Base-by-base conservation (phyloP, 1,284 basidiomycete genomes). In the Boletellus dicymbophilus region DNA sequence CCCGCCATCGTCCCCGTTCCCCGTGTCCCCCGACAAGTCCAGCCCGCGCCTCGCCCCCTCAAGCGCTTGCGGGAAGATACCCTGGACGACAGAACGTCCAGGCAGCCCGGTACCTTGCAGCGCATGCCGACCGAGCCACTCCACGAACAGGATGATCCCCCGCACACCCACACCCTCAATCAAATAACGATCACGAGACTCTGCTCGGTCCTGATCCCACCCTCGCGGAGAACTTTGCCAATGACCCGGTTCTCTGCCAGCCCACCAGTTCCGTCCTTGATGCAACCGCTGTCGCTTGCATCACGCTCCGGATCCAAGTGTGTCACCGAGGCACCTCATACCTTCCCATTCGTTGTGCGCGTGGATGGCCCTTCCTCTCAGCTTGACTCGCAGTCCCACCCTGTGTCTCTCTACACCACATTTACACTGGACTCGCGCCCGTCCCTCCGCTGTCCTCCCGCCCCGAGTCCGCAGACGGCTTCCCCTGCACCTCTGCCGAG, bases 1-100 rank as follows among this genome's bases (percentile, higher is more conserved):
- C 83, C 85, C 7, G 81, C 82, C 11, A 74, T 88, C 37, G 69
- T 67, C 16, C 72, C 78, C 5, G 76, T 79, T 20, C 66, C 56
- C 16, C 64, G 61, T 23, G 63, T 73, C 56, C 69, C 72, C 1
- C 72, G 73, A 28, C 80, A 78, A 58, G 66, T 75, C 25, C 77
- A 77, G 56, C 77, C 76, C 23, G 68, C 66, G 30, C 61, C 63
- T n/a, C 62, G 60, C 37, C 51, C 64, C 5, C 58, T 72, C 42
- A 77, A 77, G 53, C 77, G 78, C 36, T 48, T 48, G 25, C 62
- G 69, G 46, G 62, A 57, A 44, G 61, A 59, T 55, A 48, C 11
- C 16, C 34, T 60, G 53, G 45, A 10, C 31, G 27, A 30, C 37
- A 12, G 27, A 11, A 37, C 36, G 58, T 52, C 30, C 46, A 65